These are phyloP conservation scores for Acacia melanoxylon DNA, from an alignment of 306 rosid species.

Conservation along the genomic window DNA sequence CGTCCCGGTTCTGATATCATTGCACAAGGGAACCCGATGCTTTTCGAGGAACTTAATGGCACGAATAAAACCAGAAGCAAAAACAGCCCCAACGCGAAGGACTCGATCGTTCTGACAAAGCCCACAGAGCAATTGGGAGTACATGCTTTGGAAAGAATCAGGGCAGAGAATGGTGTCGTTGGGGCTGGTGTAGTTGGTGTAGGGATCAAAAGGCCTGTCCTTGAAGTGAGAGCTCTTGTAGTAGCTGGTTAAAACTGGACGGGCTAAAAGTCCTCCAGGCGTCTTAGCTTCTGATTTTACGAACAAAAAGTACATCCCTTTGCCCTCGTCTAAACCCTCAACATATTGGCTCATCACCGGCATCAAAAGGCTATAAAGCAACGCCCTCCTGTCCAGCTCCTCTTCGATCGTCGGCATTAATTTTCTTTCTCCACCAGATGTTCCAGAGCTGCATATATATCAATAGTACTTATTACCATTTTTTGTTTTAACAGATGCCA, in stretches of 20 bases:
- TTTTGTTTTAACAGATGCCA: background rate
- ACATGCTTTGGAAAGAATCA: conserved; percentile 55
- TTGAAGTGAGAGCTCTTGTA: conserved; percentile 44
- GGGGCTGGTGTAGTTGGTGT: conserved; percentile 51
- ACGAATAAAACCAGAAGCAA: conserved; percentile 61
- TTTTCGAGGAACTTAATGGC: conserved; percentile 53
- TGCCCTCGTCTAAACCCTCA: conserved; percentile 42
- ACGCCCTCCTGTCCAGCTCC: conserved; percentile 47
- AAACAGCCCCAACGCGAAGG: conserved; percentile 58
- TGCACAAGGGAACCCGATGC: conserved; percentile 37
- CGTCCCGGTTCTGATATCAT: conserved; percentile 48
- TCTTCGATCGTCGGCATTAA: conserved; percentile 55
- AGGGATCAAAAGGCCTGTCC: conserved; percentile 42
- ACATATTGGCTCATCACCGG: conserved; percentile 51
- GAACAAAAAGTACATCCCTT: conserved; percentile 55
- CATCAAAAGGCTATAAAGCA: conserved; percentile 47
- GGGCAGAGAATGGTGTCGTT: conserved; percentile 48
- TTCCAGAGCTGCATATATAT: conserved; percentile 40
- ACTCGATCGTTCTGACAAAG: conserved; percentile 42
- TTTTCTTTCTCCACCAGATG: conserved; percentile 60
- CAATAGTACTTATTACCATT: too few species aligned
- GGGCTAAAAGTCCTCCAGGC: conserved; percentile 47
- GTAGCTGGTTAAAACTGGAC: conserved; percentile 45
- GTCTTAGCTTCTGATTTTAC: conserved; percentile 44
- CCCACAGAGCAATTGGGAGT: conserved; percentile 58